Base-by-base conservation (phyloP, 805 yeast genomes). In the Saccharomycopsis olivae region DNA sequence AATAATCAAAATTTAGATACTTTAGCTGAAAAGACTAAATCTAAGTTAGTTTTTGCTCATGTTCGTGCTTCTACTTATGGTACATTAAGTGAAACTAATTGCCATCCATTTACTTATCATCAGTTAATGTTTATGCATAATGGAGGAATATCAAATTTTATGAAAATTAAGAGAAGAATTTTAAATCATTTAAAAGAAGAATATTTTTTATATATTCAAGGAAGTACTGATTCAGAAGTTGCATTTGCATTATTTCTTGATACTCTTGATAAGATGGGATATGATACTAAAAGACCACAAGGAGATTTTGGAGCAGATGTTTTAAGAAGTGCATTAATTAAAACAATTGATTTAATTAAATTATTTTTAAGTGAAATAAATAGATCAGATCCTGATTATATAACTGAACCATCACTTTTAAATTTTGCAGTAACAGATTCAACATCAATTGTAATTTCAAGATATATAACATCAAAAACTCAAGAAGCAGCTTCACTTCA, bases 351-450 rank as follows among this genome's bases (percentile, higher is more conserved):
- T 33, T 65, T 70, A 43, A 73, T 92, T 46, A 85, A 79, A 51
- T 68, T 70, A 35, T 89, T 96, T 95, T 82, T 88, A 33, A 68
- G 69, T 33, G 82, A 71, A 38, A 8, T 44, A 11, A 40, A 41
- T 17, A 66, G 74, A 10, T 66, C 72, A 1, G 49, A 54, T 5
- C 44, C 49, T 17, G 52, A 43, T 18, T 51, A 48, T 13, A 52
- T 51, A 3, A 54, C 57, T 2, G 92, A 81, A 51, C 98, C 98
- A 0, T 84, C 94, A 3, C 61, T 92, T 44, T 62, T 89, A 50
- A 89, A 92, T 57, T 85, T 92, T 58, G 98, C 98, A 1, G 88
- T 88, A 11, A 88, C 97, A 0, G 96, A 92, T 57, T 96, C 97
- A 10, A 71, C 73, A 33, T 69, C 83, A 6, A 85, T 88, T 8